phyloP scores from a whole-genome alignment of 1,139 yeast genomes.

The Kodamaea anthophila region DNA sequence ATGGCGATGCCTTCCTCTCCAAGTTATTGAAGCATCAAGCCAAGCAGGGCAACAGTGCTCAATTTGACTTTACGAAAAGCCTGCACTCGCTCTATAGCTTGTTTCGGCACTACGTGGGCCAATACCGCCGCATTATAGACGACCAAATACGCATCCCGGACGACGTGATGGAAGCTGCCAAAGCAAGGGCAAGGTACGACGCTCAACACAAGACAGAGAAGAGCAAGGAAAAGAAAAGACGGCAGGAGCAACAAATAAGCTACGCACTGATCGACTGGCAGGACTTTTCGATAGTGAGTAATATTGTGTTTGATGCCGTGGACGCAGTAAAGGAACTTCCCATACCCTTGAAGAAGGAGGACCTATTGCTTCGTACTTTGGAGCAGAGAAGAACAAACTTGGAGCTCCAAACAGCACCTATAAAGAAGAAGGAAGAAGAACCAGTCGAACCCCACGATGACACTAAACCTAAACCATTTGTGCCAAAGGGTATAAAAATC shows the following conservation, averaged over 20 bases:
- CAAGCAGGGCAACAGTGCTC: constrained; percentile 36
- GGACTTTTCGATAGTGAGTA: constrained; percentile 67
- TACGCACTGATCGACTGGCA: constrained; percentile 88
- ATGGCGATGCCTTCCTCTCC: constrained; percentile 43
- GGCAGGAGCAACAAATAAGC: constrained; percentile 32
- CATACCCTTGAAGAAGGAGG: constrained; percentile 53
- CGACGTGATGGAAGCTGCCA: constrained; percentile 43
- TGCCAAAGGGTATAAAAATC: constrained; percentile 57
- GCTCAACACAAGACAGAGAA: constrained; percentile 25
- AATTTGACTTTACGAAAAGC: constrained; percentile 62
- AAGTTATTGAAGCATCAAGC: constrained; percentile 33
- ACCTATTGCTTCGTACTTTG: constrained; percentile 57
- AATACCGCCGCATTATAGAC: constrained; percentile 33
- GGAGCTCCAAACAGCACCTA: constrained; percentile 5
- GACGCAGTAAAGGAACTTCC: constrained; percentile 61
- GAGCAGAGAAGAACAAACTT: constrained; percentile 30
- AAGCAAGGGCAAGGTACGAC: constrained; percentile 49
- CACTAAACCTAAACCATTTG: constrained; percentile 1
- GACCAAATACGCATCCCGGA: constrained; percentile 6
- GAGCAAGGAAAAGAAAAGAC: constrained; percentile 29
- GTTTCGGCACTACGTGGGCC: constrained; percentile 48
- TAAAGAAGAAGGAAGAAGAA: constrained; percentile 4
- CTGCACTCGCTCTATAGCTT: constrained; percentile 56
- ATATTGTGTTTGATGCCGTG: constrained; percentile 58
- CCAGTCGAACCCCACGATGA: constrained; percentile 7